Evolutionary conservation across 2,329 filamentous ascomycete species (phyloP), one percentile per base, ranked within the genome.

Genomic region (Epichloe gansuensis): DNA sequence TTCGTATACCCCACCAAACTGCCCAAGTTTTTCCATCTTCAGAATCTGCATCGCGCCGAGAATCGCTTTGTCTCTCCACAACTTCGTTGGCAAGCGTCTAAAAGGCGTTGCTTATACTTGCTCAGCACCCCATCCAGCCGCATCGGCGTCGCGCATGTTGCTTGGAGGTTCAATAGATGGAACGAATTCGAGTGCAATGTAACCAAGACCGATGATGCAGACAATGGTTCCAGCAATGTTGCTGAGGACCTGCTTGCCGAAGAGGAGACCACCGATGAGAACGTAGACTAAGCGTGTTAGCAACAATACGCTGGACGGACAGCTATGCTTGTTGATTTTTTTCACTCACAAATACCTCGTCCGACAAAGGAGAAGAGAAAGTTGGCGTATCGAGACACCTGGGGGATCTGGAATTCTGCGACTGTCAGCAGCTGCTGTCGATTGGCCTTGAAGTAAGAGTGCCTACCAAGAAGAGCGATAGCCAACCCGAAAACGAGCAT

Each of bases 281-380:
- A 97, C 80, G 79, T 98, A 98, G 76, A 98, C 91, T 95, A 1
- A 6, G 47, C 53, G 31, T 13, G 43, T 55, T 28, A 55, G 60
- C 46, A 50, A 51, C 21, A 9, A n/a, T 3, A 6, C 8, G 25
- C 17, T 2, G 0, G 6, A 3, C 3, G 46, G 13, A 28, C 13
- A 4, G 28, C 25, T 12, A 34, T 13, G 23, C 15, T 15, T 15
- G 11, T 41, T 17, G 17, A 17, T 38, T 13, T 6, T 38, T 12
- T 7, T 39, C 15, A 83, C 89, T 73, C 82, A 95, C 91, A 97
- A 68, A 89, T 77, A 71, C 93, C 93, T 66, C 93, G 90, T 56
- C 93, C 93, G 61, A 97, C 74, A 78, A 98, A 97, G 54, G 88
- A 95, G 77, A 97, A 97, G 71, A 97, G 84, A 77, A 98, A 98